Evolutionary conservation across 225 moss, liverwort and hornwort species (phyloP).

Genomic region (Pseudoscleropodium purum): DNA sequence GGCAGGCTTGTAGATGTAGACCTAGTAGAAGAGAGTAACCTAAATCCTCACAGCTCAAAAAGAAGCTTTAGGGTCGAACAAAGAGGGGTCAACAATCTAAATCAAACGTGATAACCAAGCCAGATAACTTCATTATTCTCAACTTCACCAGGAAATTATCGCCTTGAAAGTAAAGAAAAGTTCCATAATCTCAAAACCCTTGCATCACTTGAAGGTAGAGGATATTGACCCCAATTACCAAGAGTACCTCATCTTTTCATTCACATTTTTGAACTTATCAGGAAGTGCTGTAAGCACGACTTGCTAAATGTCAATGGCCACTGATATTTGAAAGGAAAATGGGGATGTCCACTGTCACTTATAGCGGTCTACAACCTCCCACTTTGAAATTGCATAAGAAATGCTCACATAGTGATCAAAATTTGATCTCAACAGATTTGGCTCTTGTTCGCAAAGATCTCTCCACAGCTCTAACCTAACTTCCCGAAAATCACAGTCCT

Average conservation of each 20-base stretch:
- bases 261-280: background rate
- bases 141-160: background rate
- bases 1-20: background rate
- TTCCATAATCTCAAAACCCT: background rate
- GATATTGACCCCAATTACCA: background rate
- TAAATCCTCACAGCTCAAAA: background rate
- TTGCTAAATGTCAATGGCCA: background rate
- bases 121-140: background rate
- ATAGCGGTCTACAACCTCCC: background rate
- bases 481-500: background rate
- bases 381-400: background rate
- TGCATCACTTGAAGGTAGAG: background rate
- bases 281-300: background rate
- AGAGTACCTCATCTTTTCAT: background rate
- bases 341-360: background rate
- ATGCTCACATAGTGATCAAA: background rate
- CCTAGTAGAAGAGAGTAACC: background rate
- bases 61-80: background rate
- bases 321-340: background rate
- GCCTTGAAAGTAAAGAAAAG: background rate
- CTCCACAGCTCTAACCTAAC: background rate
- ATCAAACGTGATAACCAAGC: background rate
- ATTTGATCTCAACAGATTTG: background rate
- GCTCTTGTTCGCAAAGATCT: background rate
- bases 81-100: background rate